Evolutionary conservation across 139 green algal genomes (phyloP).

Genomic region (Ostreobium quekettii): DNA sequence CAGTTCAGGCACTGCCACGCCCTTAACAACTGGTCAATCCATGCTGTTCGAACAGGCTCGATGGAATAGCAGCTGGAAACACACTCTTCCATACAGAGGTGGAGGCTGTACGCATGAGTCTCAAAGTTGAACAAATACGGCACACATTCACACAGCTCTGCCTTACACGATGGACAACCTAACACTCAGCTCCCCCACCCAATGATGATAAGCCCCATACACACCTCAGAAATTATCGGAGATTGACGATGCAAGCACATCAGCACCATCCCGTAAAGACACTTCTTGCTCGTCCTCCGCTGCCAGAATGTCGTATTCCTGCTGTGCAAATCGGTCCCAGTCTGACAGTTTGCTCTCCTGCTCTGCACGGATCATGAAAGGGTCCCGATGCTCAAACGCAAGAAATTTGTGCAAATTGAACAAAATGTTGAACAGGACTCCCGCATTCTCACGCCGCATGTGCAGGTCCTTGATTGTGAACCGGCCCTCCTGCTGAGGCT

Average conservation of each 20-base stretch:
- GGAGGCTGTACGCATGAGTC: too few species aligned
- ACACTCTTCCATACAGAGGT: too few species aligned
- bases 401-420: conserved; percentile 99
- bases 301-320: conserved; percentile 43
- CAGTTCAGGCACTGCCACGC: too few species aligned
- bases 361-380: conserved; percentile 57
- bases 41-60: too few species aligned
- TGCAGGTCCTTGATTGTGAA: conserved; percentile 80
- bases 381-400: conserved; percentile 90
- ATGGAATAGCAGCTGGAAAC: too few species aligned
- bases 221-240: too few species aligned
- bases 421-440: conserved; percentile 93
- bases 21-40: too few species aligned
- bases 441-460: conserved; percentile 51
- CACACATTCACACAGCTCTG: too few species aligned
- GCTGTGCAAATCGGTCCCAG: conserved; percentile 65
- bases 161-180: too few species aligned
- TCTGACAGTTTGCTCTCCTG: conserved; percentile 57
- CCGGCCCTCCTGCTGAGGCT: conserved; percentile 47
- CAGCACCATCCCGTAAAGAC: conserved; percentile 1
- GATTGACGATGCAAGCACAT: conserved; percentile 10
- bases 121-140: too few species aligned
- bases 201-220: too few species aligned
- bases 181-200: too few species aligned
- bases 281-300: conserved; percentile 17